A percentile compares a stretch with the other conserved stretches of the same genome.
These are phyloP conservation scores for Suhomyces prunicola DNA, from an alignment of 805 yeast genomes.

Conservation along the genomic window DNA sequence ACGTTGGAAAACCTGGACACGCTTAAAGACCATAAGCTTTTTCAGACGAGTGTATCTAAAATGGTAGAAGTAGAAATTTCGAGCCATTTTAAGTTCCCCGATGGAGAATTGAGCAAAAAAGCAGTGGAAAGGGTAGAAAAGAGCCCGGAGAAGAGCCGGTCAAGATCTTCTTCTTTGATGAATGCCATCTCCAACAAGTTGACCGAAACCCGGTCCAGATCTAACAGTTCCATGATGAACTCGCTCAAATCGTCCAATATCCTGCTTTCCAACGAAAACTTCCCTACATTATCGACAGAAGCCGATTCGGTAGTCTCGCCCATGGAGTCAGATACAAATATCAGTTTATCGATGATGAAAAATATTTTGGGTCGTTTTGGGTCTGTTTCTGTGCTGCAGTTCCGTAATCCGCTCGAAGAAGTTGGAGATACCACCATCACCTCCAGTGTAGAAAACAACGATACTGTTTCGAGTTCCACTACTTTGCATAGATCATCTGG, in stretches of 20 bases:
- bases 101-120: constrained; percentile 12
- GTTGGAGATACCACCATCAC: background rate
- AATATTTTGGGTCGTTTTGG: constrained; percentile 36
- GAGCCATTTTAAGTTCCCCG: constrained; percentile 28
- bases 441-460: background rate
- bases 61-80: constrained; percentile 30
- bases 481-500: constrained; percentile 11
- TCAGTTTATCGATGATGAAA: constrained; percentile 30
- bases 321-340: constrained; percentile 12
- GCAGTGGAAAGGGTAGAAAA: constrained; percentile 11
- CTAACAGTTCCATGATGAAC: constrained; percentile 28
- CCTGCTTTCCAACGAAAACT: constrained; percentile 18
- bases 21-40: background rate
- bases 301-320: constrained; percentile 17
- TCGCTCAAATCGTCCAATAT: constrained; percentile 16
- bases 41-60: constrained; percentile 10
- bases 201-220: constrained; percentile 32
- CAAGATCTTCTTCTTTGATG: constrained; percentile 39
- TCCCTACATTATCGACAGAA: constrained; percentile 23
- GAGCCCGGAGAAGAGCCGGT: constrained; percentile 16
- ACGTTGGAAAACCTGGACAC: constrained; percentile 18
- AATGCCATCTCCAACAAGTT: constrained; percentile 31
- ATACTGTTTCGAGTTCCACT: constrained; percentile 3
- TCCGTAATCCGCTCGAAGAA: constrained; percentile 13
- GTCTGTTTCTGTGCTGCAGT: constrained; percentile 26